phyloP scores from a whole-genome alignment of 73 alveolate species.

The Blepharisma japonicum region DNA sequence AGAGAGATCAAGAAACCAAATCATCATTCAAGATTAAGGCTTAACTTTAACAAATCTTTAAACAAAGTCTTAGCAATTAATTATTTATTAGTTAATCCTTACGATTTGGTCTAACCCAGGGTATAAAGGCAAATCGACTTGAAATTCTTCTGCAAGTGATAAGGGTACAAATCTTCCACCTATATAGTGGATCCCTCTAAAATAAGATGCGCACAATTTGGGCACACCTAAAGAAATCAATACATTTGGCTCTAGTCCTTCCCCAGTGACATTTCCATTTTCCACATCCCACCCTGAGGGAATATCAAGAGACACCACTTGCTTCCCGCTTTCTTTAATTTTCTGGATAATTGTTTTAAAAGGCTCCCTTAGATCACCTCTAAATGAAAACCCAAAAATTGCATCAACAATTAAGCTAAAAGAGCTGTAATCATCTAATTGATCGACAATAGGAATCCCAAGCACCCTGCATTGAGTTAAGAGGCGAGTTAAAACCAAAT shows the following conservation, averaged over 20 bases:
- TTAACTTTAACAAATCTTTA: too few relatives aligned
- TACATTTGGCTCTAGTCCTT: constrained; percentile 22
- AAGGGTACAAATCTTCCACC: constrained; percentile 98
- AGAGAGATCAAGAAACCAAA: too few relatives aligned
- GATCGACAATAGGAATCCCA: constrained; percentile 48
- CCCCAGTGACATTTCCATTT: constrained; percentile 76
- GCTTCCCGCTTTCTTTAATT: constrained; percentile 56
- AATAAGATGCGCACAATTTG: constrained; percentile 82
- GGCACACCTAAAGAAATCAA: constrained; percentile 94
- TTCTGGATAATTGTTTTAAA: constrained; percentile 79
- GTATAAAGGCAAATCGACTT: constrained; percentile 48
- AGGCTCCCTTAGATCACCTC: constrained; percentile 96
- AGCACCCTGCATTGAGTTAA: constrained; percentile 72
- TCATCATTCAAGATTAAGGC: too few relatives aligned
- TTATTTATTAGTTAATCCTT: background rate
- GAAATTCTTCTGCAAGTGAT: constrained; percentile 63
- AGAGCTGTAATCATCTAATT: constrained; percentile 36
- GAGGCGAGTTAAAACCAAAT: constrained; percentile 68
- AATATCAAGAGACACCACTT: constrained; percentile 90
- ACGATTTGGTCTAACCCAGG: constrained; percentile 41
- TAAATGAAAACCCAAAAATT: constrained; percentile 94
- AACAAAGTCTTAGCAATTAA: background rate
- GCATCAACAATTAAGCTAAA: constrained; percentile 83
- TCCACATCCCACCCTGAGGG: constrained; percentile 99
- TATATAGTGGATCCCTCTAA: constrained; percentile 87